A percentile compares a stretch with the other conserved stretches of the same genome.
These are phyloP conservation scores for Pneumocystis jirovecii DNA, from an alignment of 1,139 yeast species.

Conservation along the genomic window DNA sequence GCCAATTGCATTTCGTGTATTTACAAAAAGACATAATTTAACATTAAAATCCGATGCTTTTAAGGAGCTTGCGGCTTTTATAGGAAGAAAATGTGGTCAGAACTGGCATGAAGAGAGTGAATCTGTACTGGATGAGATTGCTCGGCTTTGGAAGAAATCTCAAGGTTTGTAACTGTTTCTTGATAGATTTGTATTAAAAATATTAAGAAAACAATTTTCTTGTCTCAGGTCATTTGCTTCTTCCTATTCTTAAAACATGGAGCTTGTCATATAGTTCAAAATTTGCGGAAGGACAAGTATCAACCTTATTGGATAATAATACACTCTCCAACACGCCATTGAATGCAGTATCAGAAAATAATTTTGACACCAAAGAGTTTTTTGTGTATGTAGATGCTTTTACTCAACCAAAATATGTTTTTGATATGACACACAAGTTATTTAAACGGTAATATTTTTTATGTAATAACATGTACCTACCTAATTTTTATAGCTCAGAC, in stretches of 20 bases:
- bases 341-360: background rate
- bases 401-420: constrained; percentile 50
- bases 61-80: constrained; percentile 49
- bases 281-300: constrained; percentile 6
- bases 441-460: constrained; percentile 28
- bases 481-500: constrained; percentile 2
- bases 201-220: constrained; percentile 7
- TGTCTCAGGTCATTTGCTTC: constrained; percentile 7
- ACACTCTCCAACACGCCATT: background rate
- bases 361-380: background rate
- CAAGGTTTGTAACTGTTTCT: constrained; percentile 3
- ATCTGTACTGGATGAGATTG: constrained; percentile 61
- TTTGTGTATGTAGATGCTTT: constrained; percentile 41
- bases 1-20: constrained; percentile 76
- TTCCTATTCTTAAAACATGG: constrained; percentile 9
- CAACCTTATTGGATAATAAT: constrained; percentile 2
- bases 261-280: constrained; percentile 7
- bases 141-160: constrained; percentile 53
- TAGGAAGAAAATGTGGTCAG: constrained; percentile 64
- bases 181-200: background rate
- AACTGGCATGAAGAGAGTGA: constrained; percentile 72
- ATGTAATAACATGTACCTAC: background rate
- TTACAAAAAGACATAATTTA: constrained; percentile 84
- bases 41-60: constrained; percentile 81
- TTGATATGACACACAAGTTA: constrained; percentile 52